Conservation (phyloP, 2,329 filamentous ascomycete species). For the Monosporascus sp. region DNA sequence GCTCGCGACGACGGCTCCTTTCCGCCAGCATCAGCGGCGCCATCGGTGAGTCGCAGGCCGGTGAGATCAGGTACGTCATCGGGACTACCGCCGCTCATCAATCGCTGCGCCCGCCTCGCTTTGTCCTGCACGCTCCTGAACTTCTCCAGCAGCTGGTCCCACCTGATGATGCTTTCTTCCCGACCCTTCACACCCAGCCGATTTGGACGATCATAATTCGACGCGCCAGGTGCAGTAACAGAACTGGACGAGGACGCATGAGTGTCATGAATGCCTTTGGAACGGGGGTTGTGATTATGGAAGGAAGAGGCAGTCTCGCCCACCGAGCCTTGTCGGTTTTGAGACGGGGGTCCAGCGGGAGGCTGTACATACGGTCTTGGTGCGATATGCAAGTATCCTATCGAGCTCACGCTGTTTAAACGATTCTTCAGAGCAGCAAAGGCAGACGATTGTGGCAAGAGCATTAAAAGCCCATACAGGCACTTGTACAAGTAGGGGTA, state of each 20-base stretch:
- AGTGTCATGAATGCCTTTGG: slow-evolving; percentile 30
- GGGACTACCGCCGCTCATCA: slow-evolving; percentile 44
- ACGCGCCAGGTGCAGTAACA: slow-evolving; percentile 41
- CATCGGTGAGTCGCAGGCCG: slow-evolving; percentile 37
- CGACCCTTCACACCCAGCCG: slow-evolving; percentile 63
- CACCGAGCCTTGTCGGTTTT: slow-evolving; percentile 27
- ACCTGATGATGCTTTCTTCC: slow-evolving; percentile 80
- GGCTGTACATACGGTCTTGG: slow-evolving; percentile 63
- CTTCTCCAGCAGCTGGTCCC: slow-evolving; percentile 90
- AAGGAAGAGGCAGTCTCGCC: slow-evolving; percentile 26
- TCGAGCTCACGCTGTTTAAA: slow-evolving; percentile 93
- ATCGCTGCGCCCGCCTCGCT: slow-evolving; percentile 64
- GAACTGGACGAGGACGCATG: slow-evolving; percentile 32
- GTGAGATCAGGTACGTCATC: slow-evolving; percentile 42
- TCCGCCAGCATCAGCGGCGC: slow-evolving; percentile 22
- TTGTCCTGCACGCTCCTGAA: slow-evolving; percentile 88
- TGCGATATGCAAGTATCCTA: slow-evolving; percentile 85
- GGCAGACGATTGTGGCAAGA: slow-evolving; percentile 94
- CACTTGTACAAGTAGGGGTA: slow-evolving; percentile 97
- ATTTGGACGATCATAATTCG: slow-evolving; percentile 66
- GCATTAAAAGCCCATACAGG: slow-evolving; percentile 93
- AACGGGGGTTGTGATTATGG: slow-evolving; percentile 19
- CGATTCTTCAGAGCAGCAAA: slow-evolving; percentile 96
- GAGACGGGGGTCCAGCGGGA: slow-evolving; percentile 22
- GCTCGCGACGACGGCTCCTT: slow-evolving; percentile 30